Base-by-base conservation (phyloP, 768 basidiomycete species). In the Cantharellus anzutake region DNA sequence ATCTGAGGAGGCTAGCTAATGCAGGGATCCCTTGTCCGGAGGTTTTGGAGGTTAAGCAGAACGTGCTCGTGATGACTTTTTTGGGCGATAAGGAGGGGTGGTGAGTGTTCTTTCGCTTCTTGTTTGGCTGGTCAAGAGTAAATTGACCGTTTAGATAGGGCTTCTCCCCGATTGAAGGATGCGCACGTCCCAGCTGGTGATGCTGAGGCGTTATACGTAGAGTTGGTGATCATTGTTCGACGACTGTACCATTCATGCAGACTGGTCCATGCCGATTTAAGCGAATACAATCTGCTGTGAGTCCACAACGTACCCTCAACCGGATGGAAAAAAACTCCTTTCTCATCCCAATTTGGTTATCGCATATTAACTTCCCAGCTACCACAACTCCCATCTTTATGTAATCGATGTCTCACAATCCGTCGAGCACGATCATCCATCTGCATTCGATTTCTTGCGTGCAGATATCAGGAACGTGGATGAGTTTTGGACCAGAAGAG, bases 371-470 rank as follows among this genome's bases (percentile, higher is more conserved):
- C 20, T 11, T 38, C 16, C 60, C 7, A 59, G 58, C 11, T 63
- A 57, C 51, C 62, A 63, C 63, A 59, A 68, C 4, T 75, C 71
- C 1, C 88, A 90, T 66, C 76, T 96, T 16, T 91, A 80, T 71
- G 84, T 98, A 65, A 98, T 99, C 72, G 96, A 99, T 70, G 96
- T 99, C 61, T 96, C 93, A 1, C 96, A 99, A 69, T 93, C 90
- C 63, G 93, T 99, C 41, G 96, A 99, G 66, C 93, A 97, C 67
- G 94, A 98, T 70, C 96, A 99, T 66, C 96, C 94, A 0, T 76
- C 84, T 38, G 90, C 96, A 0, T 97, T 92, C 68, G 94, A 99
- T 70, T 99, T 99, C 72, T 76, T 99, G 42, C 83, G 93, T 37
- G 82, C 77, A 51, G 96, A 99, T 70, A 78, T 99, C 56, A 82